Base-by-base conservation (phyloP, 768 basidiomycete genomes). In the Pisolithus sp. region DNA sequence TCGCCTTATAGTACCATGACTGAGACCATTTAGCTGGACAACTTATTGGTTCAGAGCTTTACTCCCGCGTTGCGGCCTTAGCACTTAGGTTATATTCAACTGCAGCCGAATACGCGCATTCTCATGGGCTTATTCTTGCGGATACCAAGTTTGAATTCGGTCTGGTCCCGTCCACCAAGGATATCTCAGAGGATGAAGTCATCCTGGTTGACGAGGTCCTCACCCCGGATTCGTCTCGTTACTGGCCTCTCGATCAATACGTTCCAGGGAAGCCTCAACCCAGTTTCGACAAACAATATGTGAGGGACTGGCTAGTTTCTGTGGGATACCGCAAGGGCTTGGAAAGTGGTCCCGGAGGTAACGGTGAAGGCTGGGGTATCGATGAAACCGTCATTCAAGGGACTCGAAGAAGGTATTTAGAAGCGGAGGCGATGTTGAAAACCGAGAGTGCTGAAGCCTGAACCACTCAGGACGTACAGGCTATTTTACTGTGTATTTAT, bases 131-230 rank as follows among this genome's bases (percentile, higher is more conserved):
- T 52, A 96, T 98, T 61, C 83, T 99, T 41, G 96, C 93, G 21
- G 95, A 99, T 68, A 98, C 94, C 38, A 99, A 99, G 67, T 97
- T 98, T 68, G 96, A 98, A 71, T 99, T 99, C 62, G 96, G 96
- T 5, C 79, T 97, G 41, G 62, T 93, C 45, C 74, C 72, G 3
- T 68, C 72, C 7, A 38, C 68, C 9, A 51, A 61, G 8, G 58
- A 57, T 45, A 6, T 15, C n/a, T 45, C 23, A 34, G 61, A 58
- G 65, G 59, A 74, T 68, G 68, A 80, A 23, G 74, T 97, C 21
- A 89, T 95, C 55, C 79, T 98, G 45, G 85, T 98, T 58, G 96
- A 99, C 68, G 96, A 99, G 65, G 80, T 89, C n/a, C 79, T 99
- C 49, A 98, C 96, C 0, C 94, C 95, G 18, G 96, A 99, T 68